These are phyloP conservation scores for Diutina rugosa DNA, from an alignment of 1,139 yeast species.

Conservation along the genomic window DNA sequence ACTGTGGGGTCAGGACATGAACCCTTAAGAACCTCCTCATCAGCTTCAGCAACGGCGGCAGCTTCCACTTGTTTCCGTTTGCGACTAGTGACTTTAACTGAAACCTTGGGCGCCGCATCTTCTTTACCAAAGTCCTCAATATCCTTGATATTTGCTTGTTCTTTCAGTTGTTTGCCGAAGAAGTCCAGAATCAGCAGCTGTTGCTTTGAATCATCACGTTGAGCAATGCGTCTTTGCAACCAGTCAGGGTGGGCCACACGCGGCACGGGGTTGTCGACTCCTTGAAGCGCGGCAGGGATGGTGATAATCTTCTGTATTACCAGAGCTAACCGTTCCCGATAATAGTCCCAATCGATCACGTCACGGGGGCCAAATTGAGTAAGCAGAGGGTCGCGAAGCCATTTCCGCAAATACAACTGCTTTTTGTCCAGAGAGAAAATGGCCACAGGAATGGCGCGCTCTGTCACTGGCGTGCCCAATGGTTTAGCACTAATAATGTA, in stretches of 20 bases:
- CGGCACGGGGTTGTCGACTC: slow-evolving; percentile 87
- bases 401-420: slow-evolving; percentile 65
- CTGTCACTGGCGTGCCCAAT: slow-evolving; percentile 80
- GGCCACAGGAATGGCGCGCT: slow-evolving; percentile 93
- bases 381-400: slow-evolving; percentile 74
- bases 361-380: slow-evolving; percentile 81
- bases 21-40: slow-evolving; percentile 27
- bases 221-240: slow-evolving; percentile 55
- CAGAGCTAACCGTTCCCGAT: slow-evolving; percentile 81
- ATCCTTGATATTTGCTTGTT: slow-evolving; percentile 35
- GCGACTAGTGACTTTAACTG: slow-evolving; percentile 37
- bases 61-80: slow-evolving; percentile 20
- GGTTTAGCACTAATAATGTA: slow-evolving; percentile 87
- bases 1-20: slow-evolving; percentile 60
- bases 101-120: slow-evolving; percentile 15
- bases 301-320: slow-evolving; percentile 91
- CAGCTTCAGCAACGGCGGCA: slow-evolving; percentile 2
- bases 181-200: slow-evolving; percentile 56
- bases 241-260: slow-evolving; percentile 92
- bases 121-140: slow-evolving; percentile 63
- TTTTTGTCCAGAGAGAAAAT: slow-evolving; percentile 70
- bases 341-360: slow-evolving; percentile 89
- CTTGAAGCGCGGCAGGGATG: slow-evolving; percentile 94
- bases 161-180: slow-evolving; percentile 30
- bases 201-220: slow-evolving; percentile 52